Conservation (phyloP, 1,284 basidiomycete species). For the Rhodotorula mucilaginosa region DNA sequence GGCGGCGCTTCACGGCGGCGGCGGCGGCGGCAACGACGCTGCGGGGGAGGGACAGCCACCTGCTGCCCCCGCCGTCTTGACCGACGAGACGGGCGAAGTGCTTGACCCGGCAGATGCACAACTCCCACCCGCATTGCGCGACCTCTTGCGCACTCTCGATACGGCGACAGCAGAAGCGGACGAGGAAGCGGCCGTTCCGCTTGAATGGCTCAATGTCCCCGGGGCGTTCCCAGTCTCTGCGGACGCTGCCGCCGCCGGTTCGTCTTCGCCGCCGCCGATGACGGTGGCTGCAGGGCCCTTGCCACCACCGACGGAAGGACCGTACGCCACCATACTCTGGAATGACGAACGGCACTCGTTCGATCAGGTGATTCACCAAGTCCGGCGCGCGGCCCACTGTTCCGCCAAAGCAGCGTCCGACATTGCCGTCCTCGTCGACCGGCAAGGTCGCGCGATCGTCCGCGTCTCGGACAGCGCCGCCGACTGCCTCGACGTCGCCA, state of each 20-base stretch:
- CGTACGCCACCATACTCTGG: conserved; percentile 85
- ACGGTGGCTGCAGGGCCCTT: background rate
- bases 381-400: conserved; percentile 65
- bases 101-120: background rate
- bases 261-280: background rate
- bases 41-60: background rate
- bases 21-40: no score
- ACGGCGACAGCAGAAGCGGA: background rate
- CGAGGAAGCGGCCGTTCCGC: background rate
- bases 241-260: conserved; percentile 43
- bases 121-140: background rate
- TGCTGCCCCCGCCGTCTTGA: background rate
- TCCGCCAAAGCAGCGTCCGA: conserved; percentile 64
- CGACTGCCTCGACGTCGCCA: conserved; percentile 73
- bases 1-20: background rate
- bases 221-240: background rate
- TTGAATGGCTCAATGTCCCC: background rate
- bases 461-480: conserved; percentile 69
- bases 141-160: background rate
- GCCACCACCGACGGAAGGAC: background rate
- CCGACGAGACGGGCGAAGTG: background rate
- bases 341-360: conserved; percentile 98
- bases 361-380: conserved; percentile 78
- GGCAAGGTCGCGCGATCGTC: conserved; percentile 73
- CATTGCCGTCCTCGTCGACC: conserved; percentile 70